Percentiles rank a stretch among this genome's conserved stretches.
Conservation (phyloP, 2,329 filamentous ascomycete species). For the Phaeophleospora eucalypticola region DNA sequence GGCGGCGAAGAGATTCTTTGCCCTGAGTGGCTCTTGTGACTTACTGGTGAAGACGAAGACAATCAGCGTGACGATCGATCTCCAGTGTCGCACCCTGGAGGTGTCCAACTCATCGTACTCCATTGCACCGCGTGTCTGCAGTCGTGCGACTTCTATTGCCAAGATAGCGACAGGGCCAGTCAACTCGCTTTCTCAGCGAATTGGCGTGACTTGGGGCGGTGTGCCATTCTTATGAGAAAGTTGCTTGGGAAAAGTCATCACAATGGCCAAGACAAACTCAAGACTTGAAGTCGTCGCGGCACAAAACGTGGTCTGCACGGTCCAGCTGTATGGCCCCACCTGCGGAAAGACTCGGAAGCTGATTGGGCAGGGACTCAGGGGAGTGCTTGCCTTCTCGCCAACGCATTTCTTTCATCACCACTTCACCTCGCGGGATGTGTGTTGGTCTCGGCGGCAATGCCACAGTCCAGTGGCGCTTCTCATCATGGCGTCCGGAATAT, state of each 20-base stretch:
- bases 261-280: no score
- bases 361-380: not conserved
- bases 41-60: conserved; percentile 67
- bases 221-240: not conserved
- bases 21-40: no score
- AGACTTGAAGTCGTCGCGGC: no score
- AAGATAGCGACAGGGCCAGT: no score
- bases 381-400: no score
- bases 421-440: not conserved
- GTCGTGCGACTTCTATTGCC: no score
- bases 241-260: not conserved
- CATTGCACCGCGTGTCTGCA: not conserved
- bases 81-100: conserved; percentile 58
- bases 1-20: not conserved
- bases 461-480: not conserved
- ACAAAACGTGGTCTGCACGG: no score
- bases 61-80: conserved; percentile 66
- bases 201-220: not conserved
- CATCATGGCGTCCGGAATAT: not conserved
- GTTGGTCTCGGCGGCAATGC: not conserved
- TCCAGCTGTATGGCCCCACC: not conserved
- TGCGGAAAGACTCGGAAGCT: not conserved
- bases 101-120: conserved; percentile 42
- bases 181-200: no score
- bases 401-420: not conserved